Evolutionary conservation across 352 stramenopile species (phyloP).

Genomic region (Phytophthora tubulina): DNA sequence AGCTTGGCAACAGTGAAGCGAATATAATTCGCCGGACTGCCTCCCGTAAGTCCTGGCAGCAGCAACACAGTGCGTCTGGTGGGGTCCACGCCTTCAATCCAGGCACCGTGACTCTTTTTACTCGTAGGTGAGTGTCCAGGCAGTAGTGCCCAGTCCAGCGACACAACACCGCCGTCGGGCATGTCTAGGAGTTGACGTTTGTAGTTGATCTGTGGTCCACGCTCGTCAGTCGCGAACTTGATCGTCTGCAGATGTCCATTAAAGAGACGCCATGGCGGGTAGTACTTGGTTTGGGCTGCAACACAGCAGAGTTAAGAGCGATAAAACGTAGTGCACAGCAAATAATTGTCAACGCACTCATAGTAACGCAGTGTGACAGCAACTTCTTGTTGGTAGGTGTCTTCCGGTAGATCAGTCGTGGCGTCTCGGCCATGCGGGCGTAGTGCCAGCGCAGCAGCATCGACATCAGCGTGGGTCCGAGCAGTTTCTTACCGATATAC

Average conservation of each 20-base stretch:
- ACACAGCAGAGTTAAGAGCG: background rate
- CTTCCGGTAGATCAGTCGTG: constrained; percentile 53
- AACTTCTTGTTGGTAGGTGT: constrained; percentile 49
- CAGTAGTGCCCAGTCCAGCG: constrained; percentile 67
- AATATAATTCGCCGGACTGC: constrained; percentile 75
- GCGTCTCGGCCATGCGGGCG: constrained; percentile 38
- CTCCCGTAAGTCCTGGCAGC: constrained; percentile 64
- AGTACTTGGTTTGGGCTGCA: constrained; percentile 61
- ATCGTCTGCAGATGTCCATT: constrained; percentile 72
- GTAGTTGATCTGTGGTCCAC: constrained; percentile 53
- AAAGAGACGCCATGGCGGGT: constrained; percentile 57
- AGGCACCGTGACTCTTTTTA: constrained; percentile 15
- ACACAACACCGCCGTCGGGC: constrained; percentile 69
- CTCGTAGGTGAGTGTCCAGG: constrained; percentile 19
- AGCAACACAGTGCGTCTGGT: constrained; percentile 56
- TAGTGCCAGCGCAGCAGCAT: constrained; percentile 45
- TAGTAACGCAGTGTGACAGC: constrained; percentile 46
- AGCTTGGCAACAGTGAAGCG: constrained; percentile 56
- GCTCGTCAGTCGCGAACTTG: constrained; percentile 40
- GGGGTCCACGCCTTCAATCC: constrained; percentile 42
- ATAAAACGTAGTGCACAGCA: background rate
- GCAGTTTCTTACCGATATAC: constrained; percentile 34
- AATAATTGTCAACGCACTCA: constrained; percentile 49
- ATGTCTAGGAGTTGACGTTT: constrained; percentile 68
- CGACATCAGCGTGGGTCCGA: constrained; percentile 24